Percentiles rank a stretch among this genome's conserved stretches.
These are phyloP conservation scores for Gautieria morchelliformis DNA, from an alignment of 768 basidiomycete genomes.

Conservation along the genomic window DNA sequence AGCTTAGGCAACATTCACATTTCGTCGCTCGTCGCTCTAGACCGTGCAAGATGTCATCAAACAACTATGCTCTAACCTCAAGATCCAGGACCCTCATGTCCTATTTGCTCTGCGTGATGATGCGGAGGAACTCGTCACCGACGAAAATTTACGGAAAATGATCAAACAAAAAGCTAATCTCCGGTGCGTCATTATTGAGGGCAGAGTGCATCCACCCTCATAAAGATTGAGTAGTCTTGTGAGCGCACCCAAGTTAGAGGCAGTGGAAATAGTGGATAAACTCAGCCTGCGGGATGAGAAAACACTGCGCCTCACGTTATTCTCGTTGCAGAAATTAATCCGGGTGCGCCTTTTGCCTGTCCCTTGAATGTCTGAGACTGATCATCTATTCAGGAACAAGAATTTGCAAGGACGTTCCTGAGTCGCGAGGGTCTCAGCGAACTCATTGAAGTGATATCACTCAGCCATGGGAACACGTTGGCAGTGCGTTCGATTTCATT, in stretches of 20 bases:
- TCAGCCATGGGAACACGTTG: constrained; percentile 70
- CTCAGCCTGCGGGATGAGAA: constrained; percentile 50
- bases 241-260: constrained; percentile 71
- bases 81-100: constrained; percentile 62
- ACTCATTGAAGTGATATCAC: constrained; percentile 59
- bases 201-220: neutral
- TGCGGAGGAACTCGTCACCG: constrained; percentile 74
- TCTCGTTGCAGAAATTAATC: constrained; percentile 72
- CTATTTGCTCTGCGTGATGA: constrained; percentile 77
- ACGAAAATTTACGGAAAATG: constrained; percentile 76
- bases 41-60: constrained; percentile 78
- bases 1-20: neutral
- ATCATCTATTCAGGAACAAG: constrained; percentile 55
- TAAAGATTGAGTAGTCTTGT: constrained; percentile 46
- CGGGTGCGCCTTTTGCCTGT: constrained; percentile 35
- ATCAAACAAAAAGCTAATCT: constrained; percentile 70
- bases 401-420: constrained; percentile 74
- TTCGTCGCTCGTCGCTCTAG: neutral
- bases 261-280: constrained; percentile 64
- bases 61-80: constrained; percentile 73
- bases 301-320: constrained; percentile 57
- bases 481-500: constrained; percentile 42
- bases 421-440: constrained; percentile 59
- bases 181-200: constrained; percentile 41
- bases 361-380: neutral